Conservation (phyloP, 2,329 filamentous ascomycete species). For the Pestalotiopsis sp. region DNA sequence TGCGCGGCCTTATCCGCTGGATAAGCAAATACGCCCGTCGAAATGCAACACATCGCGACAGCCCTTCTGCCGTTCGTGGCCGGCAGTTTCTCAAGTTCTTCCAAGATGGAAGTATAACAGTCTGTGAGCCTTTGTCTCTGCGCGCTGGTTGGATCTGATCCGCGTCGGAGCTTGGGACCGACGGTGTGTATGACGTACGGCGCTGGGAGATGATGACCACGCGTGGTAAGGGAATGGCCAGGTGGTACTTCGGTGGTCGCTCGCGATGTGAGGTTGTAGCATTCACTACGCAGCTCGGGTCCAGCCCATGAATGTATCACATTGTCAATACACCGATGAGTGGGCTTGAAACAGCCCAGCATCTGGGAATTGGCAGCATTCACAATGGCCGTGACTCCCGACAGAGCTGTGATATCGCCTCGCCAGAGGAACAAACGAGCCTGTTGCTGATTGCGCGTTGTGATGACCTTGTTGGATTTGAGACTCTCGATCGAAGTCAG, state of each 20-base stretch:
- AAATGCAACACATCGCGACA: constrained; percentile 36
- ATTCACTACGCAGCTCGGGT: constrained; percentile 33
- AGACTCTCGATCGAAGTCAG: neutral
- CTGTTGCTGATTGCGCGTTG: neutral
- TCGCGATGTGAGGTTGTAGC: constrained; percentile 26
- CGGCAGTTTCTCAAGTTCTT: constrained; percentile 27
- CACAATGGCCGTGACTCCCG: constrained; percentile 34
- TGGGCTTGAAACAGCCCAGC: constrained; percentile 37
- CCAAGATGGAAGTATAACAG: constrained; percentile 34
- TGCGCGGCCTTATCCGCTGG: constrained; percentile 31
- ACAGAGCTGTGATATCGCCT: constrained; percentile 36
- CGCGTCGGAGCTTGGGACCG: constrained; percentile 32
- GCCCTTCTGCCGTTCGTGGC: constrained; percentile 28
- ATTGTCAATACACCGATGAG: constrained; percentile 38
- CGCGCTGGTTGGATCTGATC: constrained; percentile 21
- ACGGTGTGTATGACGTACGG: constrained; percentile 36
- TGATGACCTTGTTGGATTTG: neutral
- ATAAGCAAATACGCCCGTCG: constrained; percentile 38
- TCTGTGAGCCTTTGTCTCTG: constrained; percentile 25
- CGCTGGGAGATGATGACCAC: constrained; percentile 30
- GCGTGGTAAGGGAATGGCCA: constrained; percentile 24
- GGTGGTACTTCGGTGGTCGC: constrained; percentile 26
- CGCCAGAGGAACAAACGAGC: constrained; percentile 30
- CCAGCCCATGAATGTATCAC: constrained; percentile 35
- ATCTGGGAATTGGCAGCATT: constrained; percentile 38